phyloP scores from a whole-genome alignment of 2,329 filamentous ascomycete species.

The Phaeosphaeriaceae sp. region DNA sequence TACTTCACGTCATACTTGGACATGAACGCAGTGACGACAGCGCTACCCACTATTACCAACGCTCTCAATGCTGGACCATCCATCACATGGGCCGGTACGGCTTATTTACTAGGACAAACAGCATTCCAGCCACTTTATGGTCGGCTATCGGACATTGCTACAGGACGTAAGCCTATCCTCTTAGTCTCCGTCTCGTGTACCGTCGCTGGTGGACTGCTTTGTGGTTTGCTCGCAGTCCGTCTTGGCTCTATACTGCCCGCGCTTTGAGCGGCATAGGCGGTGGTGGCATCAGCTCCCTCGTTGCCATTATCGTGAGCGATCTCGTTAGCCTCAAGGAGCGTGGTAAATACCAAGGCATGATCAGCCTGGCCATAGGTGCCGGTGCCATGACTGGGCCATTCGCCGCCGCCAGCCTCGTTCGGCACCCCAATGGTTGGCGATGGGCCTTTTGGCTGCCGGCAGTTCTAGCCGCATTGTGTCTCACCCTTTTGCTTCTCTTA shows the following conservation, averaged over 20 bases:
- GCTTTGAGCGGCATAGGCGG: slow-evolving; percentile 36
- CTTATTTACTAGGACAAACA: slow-evolving; percentile 2
- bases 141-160: slow-evolving; percentile 5
- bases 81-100: slow-evolving; percentile 7
- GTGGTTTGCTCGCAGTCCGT: slow-evolving; percentile 26
- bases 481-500: not conserved
- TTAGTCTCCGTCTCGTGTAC: slow-evolving; percentile 1
- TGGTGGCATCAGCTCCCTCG: slow-evolving; percentile 34
- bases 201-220: slow-evolving; percentile 27
- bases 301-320: slow-evolving; percentile 39
- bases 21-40: slow-evolving; percentile 6
- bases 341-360: slow-evolving; percentile 38
- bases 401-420: slow-evolving; percentile 7
- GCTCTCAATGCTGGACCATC: slow-evolving; percentile 2
- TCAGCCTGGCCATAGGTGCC: slow-evolving; percentile 8
- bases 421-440: slow-evolving; percentile 7
- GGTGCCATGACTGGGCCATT: slow-evolving; percentile 9
- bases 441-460: not conserved
- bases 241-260: slow-evolving; percentile 35
- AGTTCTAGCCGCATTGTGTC: not conserved
- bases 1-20: slow-evolving; percentile 9
- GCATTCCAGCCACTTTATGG: slow-evolving; percentile 4
- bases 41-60: slow-evolving; percentile 5
- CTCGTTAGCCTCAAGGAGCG: slow-evolving; percentile 34
- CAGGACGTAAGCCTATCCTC: slow-evolving; percentile 6